Base-by-base conservation (phyloP, 2,329 filamentous ascomycete genomes). In the Aspergillus sp. region DNA sequence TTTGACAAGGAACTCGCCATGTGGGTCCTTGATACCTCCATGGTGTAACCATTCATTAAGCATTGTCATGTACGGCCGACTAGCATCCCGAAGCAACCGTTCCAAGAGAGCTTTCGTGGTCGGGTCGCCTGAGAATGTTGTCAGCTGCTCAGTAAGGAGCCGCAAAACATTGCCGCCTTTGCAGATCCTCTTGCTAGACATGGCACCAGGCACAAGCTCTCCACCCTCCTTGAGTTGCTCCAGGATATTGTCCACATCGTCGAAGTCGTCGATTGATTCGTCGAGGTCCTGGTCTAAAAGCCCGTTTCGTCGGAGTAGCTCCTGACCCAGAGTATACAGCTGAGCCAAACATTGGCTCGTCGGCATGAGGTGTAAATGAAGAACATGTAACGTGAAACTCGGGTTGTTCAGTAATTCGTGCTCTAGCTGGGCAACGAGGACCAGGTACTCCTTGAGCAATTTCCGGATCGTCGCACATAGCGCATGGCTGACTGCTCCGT, bases 21-120 rank as follows among this genome's bases (percentile, higher is more conserved):
- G 94, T 0, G 93, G 92, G 74, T 99, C 95, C 70, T 90, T 91
- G 75, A 99, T 98, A 52, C 90, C 92, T 41, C 95, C 95, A 71
- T 96, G 94, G 72, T 99, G 95, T 15, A 99, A 81, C 95, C 95
- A 99, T 75, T 98, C 94, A 71, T 99, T 99, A 62, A 99, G 81
- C 95, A 99, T 99, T 45, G 86, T 85, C 93, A 98, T 97, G 74
- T 99, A 99, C 0, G 95, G 95, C 58, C 90, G 87, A 70, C 93
- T 97, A 1, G 94, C 90, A 75, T 98, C 94, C 58, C 91, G 85
- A 45, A 99, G 78, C 28, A 99, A 79, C 3, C 89, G 89, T 10
- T 91, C 95, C 10, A 99, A 83, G 19, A 99, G 79, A 23, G 88
- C 86, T 64, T 91, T 87, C 19, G 95, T 93, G 0, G 92, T 90